Base-by-base conservation (phyloP, 345 rosid genomes). In the Gossypium australe region DNA sequence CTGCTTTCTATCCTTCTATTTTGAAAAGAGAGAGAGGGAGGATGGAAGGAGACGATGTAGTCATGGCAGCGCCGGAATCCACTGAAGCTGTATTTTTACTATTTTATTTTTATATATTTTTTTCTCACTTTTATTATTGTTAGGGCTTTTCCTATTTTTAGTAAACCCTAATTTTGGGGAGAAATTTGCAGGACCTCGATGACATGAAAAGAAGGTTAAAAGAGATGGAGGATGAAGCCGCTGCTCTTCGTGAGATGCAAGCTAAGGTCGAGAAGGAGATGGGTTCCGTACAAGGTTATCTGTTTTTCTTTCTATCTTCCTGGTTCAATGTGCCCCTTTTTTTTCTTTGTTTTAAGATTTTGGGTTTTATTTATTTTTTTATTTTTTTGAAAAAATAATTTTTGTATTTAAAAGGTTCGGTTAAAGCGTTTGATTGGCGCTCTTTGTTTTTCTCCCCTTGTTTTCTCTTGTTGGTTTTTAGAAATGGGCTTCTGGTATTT, bases 211-310 rank as follows among this genome's bases (percentile, higher is more conserved):
- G 75, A 45, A 80, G 87, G 71, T 81, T 85, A 66, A 84, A 85
- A 82, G 91, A 85, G 80, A 87, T 87, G 86, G 91, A 87, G 64
- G 91, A 82, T 13, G 87, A 85, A 67, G 86, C 89, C 2, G 79
- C 86, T 73, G 87, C 91, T 67, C 83, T 87, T 12, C 84, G 80
- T 45, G 86, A 85, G 75, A 85, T 87, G 89, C 89, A 85, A 41
- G 80, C 89, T 77, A 85, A 87, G 61, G 87, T 82, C 74, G 82
- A 81, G 84, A 81, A 76, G 70, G 90, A 87, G 76, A 84, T 87
- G 87, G 85, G 77, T 65, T 81, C 85, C 18, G 78, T 53, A 0
- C 86, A 77, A 79, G 91, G 89, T 85, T 17, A 22, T 9, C 24
- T 2, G 14, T 10, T 64, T 60, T 52, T 14, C 27, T 9, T 51